These are phyloP conservation scores for Epithele typhae DNA, from an alignment of 768 basidiomycete genomes.

Conservation along the genomic window DNA sequence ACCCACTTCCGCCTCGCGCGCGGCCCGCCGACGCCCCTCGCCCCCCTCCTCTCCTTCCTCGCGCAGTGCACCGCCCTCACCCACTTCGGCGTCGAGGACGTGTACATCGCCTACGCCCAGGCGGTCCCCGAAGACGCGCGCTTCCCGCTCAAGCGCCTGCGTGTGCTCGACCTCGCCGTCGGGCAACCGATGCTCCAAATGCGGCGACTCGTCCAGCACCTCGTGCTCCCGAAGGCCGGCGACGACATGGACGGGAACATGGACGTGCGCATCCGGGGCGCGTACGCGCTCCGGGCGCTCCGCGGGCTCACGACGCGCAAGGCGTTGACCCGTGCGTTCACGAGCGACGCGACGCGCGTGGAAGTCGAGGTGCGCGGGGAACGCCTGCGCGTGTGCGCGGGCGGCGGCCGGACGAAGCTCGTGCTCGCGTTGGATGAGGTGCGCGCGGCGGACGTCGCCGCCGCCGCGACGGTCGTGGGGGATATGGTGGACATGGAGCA, in stretches of 20 bases:
- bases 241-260: not conserved
- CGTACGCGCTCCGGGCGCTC: slow-evolving; percentile 9
- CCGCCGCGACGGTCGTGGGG: too few species aligned
- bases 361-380: too few species aligned
- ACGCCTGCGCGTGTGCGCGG: too few species aligned
- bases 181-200: slow-evolving; percentile 8
- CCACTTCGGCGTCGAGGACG: slow-evolving; percentile 8
- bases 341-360: too few species aligned
- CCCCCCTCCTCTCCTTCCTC: slow-evolving; percentile 9
- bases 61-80: slow-evolving; percentile 8
- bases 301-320: too few species aligned
- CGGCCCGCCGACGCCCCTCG: slow-evolving; percentile 6
- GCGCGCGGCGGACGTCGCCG: too few species aligned
- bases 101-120: slow-evolving; percentile 7
- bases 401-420: too few species aligned
- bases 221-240: slow-evolving; percentile 5
- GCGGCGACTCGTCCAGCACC: slow-evolving; percentile 5
- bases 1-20: slow-evolving; percentile 10
- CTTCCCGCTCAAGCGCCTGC: slow-evolving; percentile 2
- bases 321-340: too few species aligned
- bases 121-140: not conserved
- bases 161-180: slow-evolving; percentile 8
- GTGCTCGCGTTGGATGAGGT: too few species aligned
- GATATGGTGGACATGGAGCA: too few species aligned
- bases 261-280: slow-evolving; percentile 4